Conservation (phyloP, 176 grass and related monocot species). For the Luzula sylvatica region DNA sequence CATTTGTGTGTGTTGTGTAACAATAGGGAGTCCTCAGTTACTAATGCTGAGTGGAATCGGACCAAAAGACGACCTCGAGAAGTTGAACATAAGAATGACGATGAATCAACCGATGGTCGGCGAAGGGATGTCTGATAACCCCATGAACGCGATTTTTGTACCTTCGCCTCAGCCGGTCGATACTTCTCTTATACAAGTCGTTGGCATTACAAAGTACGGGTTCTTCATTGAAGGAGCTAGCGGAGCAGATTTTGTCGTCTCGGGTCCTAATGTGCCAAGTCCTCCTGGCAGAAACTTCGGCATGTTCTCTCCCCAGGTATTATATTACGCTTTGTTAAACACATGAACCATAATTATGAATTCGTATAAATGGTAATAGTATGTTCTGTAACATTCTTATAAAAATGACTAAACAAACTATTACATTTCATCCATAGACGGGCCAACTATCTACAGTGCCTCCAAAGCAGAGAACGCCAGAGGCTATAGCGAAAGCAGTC, state of each 20-base stretch:
- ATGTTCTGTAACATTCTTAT: too few species aligned
- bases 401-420: too few species aligned
- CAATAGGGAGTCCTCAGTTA: slow-evolving; percentile 47
- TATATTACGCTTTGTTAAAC: too few species aligned
- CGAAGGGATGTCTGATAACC: slow-evolving; percentile 73
- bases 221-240: slow-evolving; percentile 76
- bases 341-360: too few species aligned
- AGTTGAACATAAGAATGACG: slow-evolving; percentile 41
- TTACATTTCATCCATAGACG: slow-evolving; percentile 28
- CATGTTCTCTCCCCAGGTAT: slow-evolving; percentile 59
- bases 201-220: slow-evolving; percentile 52
- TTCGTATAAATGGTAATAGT: too few species aligned
- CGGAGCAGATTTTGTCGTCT: slow-evolving; percentile 48
- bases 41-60: slow-evolving; percentile 83
- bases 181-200: slow-evolving; percentile 57
- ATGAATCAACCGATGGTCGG: slow-evolving; percentile 68
- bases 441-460: slow-evolving; percentile 56
- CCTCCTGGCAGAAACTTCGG: slow-evolving; percentile 37
- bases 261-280: slow-evolving; percentile 11
- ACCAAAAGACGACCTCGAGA: slow-evolving; percentile 48
- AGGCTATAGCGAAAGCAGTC: slow-evolving; percentile 39
- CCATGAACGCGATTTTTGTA: slow-evolving; percentile 65
- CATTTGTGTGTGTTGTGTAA: too few species aligned
- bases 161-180: slow-evolving; percentile 50
- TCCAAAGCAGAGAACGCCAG: slow-evolving; percentile 56